Base-by-base conservation (phyloP, 2,329 filamentous ascomycete species). In the Xylaria sp. region DNA sequence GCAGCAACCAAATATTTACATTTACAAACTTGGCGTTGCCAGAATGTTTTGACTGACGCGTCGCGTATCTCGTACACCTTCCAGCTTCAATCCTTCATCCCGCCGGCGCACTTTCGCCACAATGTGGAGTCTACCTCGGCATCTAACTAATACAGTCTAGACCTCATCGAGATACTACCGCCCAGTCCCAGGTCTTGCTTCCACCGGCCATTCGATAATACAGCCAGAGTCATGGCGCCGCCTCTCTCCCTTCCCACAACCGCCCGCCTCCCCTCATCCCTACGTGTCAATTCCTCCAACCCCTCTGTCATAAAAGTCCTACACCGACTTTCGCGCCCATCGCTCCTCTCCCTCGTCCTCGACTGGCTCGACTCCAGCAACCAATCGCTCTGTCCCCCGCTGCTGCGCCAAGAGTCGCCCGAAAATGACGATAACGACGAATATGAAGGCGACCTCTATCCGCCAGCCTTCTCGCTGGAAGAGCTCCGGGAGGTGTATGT, bases 301-400 rank as follows among this genome's bases (percentile, higher is more conserved):
- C 77, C 83, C 51, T 79, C 85, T 35, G 82, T 91, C 53, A 72
- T 82, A 64, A 91, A 89, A 72, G 79, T 83, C 47, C 79, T 96
- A 53, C 81, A 79, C 61, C 87, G 86, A 57, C 80, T 95, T 16
- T 88, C 90, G 1, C 86, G 91, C 54, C 77, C 86, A 52, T 85
- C 89, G 0, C 81, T 96, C 19, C 76, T 94, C 30, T 83, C 85
- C 0, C 80, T 96, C 7, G 88, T 83, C 0, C 80, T 92, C 19
- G 82, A 88, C 75, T 96, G 91, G 91, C 84, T 95, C 2, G 83
- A 88, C 59, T 83, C 87, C 53, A 78, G 80, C 63, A 87, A 89
- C 63, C 77, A 85, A 47, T 74, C 80, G 3, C 76, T 82, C 16
- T 87, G 83, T 49, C 77, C 78, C 1, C 88, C 88, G 0, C 85